Percentiles rank a stretch among this genome's conserved stretches.
Evolutionary conservation across 1,139 yeast species (phyloP).

Genomic region (Geotrichum aggregatum): DNA sequence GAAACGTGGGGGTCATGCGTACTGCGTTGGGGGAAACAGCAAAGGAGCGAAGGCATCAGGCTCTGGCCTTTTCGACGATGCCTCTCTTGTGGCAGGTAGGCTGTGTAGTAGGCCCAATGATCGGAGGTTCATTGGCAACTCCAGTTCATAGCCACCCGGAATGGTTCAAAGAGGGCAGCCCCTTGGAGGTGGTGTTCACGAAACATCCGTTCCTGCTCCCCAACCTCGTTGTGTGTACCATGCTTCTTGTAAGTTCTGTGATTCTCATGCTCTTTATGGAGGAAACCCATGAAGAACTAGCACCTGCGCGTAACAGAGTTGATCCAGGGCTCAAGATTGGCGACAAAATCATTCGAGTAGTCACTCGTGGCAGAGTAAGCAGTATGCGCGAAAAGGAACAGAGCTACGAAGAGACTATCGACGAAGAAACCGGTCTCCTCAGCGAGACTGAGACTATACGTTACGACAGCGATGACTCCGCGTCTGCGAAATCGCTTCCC

Average conservation of each 20-base stretch:
- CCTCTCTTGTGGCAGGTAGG: constrained; percentile 61
- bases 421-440: constrained; percentile 19
- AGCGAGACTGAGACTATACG: constrained; percentile 1
- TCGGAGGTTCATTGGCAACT: constrained; percentile 47
- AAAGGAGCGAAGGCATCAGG: constrained; percentile 53
- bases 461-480: background rate
- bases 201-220: constrained; percentile 58
- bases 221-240: constrained; percentile 50
- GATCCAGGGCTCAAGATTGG: constrained; percentile 56
- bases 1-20: constrained; percentile 58
- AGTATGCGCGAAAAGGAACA: background rate
- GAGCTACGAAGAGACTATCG: background rate
- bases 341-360: constrained; percentile 41
- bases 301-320: constrained; percentile 32
- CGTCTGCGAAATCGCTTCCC: background rate
- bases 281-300: constrained; percentile 50
- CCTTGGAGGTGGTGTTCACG: constrained; percentile 36
- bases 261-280: constrained; percentile 54
- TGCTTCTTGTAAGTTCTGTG: constrained; percentile 35
- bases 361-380: constrained; percentile 34
- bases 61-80: constrained; percentile 58
- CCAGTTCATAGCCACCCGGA: constrained; percentile 37
- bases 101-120: constrained; percentile 53
- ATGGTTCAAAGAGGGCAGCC: constrained; percentile 27
- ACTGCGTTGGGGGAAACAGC: constrained; percentile 61